Percentiles rank a stretch among this genome's conserved stretches.
phyloP scores from a whole-genome alignment of 1,139 yeast species.

The Pichia sp. region DNA sequence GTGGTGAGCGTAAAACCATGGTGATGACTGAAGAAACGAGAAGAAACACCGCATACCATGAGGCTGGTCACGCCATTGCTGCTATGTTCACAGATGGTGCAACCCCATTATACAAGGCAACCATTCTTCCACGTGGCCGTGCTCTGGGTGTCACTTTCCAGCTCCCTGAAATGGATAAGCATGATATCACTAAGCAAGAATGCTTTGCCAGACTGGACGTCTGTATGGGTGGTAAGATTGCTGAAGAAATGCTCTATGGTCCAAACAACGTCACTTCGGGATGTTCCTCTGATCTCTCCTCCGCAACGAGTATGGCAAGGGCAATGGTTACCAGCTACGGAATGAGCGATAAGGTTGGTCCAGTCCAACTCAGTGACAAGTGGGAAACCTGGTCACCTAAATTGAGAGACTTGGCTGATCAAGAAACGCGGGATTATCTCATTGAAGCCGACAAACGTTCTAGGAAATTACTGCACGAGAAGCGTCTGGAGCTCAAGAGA shows the following conservation, averaged over 20 bases:
- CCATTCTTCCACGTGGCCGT: conserved; percentile 93
- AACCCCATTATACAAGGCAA: conserved; percentile 91
- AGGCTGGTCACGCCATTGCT: conserved; percentile 99
- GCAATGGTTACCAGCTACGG: conserved; percentile 98
- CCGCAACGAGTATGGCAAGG: conserved; percentile 88
- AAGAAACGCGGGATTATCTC: conserved; percentile 74
- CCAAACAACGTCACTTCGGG: conserved; percentile 91
- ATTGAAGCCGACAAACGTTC: conserved; percentile 76
- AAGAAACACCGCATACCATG: conserved; percentile 93
- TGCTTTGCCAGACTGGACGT: conserved; percentile 90
- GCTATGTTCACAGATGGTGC: conserved; percentile 96
- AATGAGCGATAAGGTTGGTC: conserved; percentile 92
- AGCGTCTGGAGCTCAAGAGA: conserved; percentile 67
- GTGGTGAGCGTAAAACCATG: conserved; percentile 97
- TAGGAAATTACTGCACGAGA: conserved; percentile 54
- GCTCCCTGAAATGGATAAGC: conserved; percentile 97
- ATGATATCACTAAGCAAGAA: conserved; percentile 83
- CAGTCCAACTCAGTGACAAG: conserved; percentile 76
- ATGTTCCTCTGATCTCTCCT: conserved; percentile 83
- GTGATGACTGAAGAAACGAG: conserved; percentile 94
- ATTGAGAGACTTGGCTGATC: conserved; percentile 83
- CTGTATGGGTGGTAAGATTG: conserved; percentile 98
- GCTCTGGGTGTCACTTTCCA: conserved; percentile 97
- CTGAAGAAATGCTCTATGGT: conserved; percentile 91
- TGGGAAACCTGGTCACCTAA: conserved; percentile 95